Conservation (phyloP, 139 green algal species). For the Prasinococcaceae sp. region DNA sequence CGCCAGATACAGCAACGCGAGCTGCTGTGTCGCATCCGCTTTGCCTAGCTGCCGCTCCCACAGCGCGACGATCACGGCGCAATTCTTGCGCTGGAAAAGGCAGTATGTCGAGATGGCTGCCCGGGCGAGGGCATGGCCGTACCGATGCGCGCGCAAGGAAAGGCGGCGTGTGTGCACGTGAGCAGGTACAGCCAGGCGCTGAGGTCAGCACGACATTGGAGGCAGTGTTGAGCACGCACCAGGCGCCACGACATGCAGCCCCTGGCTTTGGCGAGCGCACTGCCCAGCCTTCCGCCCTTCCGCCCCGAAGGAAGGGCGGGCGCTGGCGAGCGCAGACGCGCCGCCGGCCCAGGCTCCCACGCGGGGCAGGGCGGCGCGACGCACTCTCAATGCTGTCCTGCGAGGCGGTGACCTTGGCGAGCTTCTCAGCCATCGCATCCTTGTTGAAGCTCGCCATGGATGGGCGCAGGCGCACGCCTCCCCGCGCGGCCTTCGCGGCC, state of each 20-base stretch:
- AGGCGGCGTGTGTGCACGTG: not conserved
- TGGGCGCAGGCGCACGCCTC: constrained; percentile 7
- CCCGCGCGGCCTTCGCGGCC: no score
- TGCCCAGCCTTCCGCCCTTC: no score
- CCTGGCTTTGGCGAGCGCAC: no score
- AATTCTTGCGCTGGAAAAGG: constrained; percentile 20
- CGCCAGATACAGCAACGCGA: constrained; percentile 53
- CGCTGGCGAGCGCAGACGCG: not conserved
- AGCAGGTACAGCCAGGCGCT: not conserved
- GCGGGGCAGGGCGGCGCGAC: no score
- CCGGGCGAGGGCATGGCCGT: not conserved
- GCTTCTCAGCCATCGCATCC: constrained; percentile 18
- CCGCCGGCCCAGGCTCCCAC: not conserved
- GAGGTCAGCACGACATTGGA: not conserved
- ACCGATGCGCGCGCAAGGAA: not conserved
- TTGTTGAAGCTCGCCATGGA: constrained; percentile 19
- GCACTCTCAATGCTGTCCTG: constrained; percentile 50
- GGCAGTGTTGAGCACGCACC: constrained; percentile 11
- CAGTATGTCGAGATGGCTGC: constrained; percentile 9
- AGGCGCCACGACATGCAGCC: not conserved
- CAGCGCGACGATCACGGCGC: constrained; percentile 7
- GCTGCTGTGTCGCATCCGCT: constrained; percentile 12
- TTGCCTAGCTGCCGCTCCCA: constrained; percentile 11
- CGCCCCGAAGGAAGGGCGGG: not conserved
- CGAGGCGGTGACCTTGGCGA: constrained; percentile 36